phyloP scores from a whole-genome alignment of 2,329 filamentous ascomycete species.

The Paraconiothyrium brasiliense region DNA sequence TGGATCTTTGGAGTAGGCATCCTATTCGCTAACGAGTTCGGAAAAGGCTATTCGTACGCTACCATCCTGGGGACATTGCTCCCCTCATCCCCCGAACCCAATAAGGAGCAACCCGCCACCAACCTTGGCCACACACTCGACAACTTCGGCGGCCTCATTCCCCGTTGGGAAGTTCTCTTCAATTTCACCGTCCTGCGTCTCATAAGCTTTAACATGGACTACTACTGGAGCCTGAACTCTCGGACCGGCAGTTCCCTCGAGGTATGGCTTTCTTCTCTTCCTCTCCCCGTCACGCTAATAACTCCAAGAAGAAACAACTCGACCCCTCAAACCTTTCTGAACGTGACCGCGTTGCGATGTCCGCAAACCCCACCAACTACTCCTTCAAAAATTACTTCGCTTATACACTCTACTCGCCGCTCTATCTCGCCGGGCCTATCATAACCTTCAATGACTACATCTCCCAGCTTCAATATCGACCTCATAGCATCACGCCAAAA shows the following conservation, averaged over 20 bases:
- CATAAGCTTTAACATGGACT: conserved; percentile 97
- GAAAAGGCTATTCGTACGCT: conserved; percentile 77
- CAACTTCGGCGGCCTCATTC: conserved; percentile 80
- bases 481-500: conserved; percentile 72
- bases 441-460: conserved; percentile 99
- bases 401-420: conserved; percentile 88
- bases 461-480: conserved; percentile 78
- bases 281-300: conserved; percentile 63
- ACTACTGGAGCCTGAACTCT: conserved; percentile 86
- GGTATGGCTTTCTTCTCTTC: conserved; percentile 64
- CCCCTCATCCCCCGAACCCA: conserved; percentile 52
- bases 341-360: conserved; percentile 80
- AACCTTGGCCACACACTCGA: conserved; percentile 79
- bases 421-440: conserved; percentile 93
- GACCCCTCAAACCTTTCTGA: conserved; percentile 89
- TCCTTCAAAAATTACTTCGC: conserved; percentile 87
- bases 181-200: conserved; percentile 92
- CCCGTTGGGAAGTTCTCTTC: conserved; percentile 96
- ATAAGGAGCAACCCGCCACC: conserved; percentile 57
- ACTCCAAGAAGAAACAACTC: conserved; percentile 93
- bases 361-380: conserved; percentile 76
- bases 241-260: conserved; percentile 73
- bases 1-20: conserved; percentile 90
- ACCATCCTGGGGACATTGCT: conserved; percentile 66
- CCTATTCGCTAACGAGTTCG: conserved; percentile 90